Evolutionary conservation across 2,329 filamentous ascomycete species (phyloP), one percentile per base, ranked within the genome.

Genomic region (Berkeleyomyces rouxiae): DNA sequence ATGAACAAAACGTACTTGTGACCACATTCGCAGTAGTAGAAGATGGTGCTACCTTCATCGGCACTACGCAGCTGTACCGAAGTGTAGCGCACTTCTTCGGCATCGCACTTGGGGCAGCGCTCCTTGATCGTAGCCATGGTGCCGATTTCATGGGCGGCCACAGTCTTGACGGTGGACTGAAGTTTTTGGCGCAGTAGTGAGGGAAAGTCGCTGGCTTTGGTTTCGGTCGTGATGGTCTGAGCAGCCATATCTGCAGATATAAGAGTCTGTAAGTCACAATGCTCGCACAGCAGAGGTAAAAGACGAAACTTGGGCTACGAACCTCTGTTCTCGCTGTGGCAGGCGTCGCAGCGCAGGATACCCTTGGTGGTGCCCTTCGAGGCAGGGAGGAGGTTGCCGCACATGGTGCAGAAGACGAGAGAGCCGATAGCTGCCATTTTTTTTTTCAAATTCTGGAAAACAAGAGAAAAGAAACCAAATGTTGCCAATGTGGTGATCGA

Each of bases 31-130:
- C 91, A 96, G 65, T 80, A 86, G 75, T 90, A 96, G 70, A 96
- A 95, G 62, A 96, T 83, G 0, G 92, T 96, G 67, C 86, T 89
- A 65, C 93, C 93, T 82, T 97, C 92, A 72, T 99, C 93, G 62
- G 92, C 93, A 77, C 90, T 85, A 68, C 92, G 86, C 69, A 96
- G 76, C 72, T 99, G 93, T 65, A 90, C 83, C 2, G 87, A 87
- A 59, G 89, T 87, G 72, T 86, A 97, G 68, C 84, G 87, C 73
- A 97, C 90, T 71, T 95, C 86, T 61, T 84, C 84, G 61, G 84
- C 79, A 13, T 86, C 89, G 72, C 93, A 97, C 69, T 90, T 85
- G 55, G 86, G 82, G 71, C 93, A 97, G 53, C 80, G 83, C 71
- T 86, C 79, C 65, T 81, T 76, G 68, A 81, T 87, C 51, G 71